A percentile compares a stretch with the other conserved stretches of the same genome.
phyloP scores from a whole-genome alignment of 2,329 filamentous ascomycete genomes.

The Beauveria medogensis region DNA sequence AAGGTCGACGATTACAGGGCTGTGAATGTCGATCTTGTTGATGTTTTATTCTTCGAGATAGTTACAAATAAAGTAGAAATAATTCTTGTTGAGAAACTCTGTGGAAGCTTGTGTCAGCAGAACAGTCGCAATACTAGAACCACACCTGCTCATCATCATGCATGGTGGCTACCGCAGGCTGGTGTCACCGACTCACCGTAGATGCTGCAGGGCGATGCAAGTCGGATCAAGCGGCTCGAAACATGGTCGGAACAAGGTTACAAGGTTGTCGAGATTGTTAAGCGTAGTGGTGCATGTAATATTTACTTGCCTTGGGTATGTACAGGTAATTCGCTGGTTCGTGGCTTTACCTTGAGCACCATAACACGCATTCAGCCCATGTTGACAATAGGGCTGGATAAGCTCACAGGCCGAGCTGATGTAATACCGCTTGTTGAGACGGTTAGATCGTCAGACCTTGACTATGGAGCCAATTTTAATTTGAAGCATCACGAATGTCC shows the following conservation, averaged over 20 bases:
- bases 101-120: neutral
- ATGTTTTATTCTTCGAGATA: neutral
- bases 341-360: neutral
- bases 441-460: neutral
- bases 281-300: neutral
- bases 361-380: neutral
- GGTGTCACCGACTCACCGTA: neutral
- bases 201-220: neutral
- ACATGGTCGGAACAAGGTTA: neutral
- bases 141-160: conserved; percentile 1
- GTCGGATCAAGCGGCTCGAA: conserved; percentile 5
- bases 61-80: neutral
- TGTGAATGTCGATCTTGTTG: neutral
- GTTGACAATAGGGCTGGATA: neutral
- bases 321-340: neutral
- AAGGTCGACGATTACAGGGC: conserved; percentile 2
- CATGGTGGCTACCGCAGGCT: neutral
- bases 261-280: neutral
- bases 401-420: conserved; percentile 7
- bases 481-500: neutral
- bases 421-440: conserved; percentile 7
- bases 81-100: neutral
- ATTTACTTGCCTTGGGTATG: neutral
- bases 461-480: neutral
- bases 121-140: neutral